phyloP scores from a whole-genome alignment of 352 stramenopile genomes.

The Globisporangium nunn region DNA sequence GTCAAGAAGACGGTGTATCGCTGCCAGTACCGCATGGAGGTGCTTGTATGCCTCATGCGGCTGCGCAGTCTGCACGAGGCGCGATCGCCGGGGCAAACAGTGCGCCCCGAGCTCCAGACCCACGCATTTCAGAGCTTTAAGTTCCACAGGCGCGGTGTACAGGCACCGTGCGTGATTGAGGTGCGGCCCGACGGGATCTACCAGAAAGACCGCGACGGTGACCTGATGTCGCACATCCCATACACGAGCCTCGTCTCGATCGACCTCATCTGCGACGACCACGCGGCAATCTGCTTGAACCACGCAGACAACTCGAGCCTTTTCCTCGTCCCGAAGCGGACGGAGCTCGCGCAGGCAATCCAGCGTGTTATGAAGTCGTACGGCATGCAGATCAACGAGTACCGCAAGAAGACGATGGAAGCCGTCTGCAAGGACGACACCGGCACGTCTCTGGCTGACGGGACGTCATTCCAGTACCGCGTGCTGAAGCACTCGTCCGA shows the following conservation, averaged over 20 bases:
- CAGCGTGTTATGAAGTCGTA: conserved; percentile 68
- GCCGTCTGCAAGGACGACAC: conserved; percentile 41
- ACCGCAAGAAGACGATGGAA: conserved; percentile 75
- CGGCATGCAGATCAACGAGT: conserved; percentile 78
- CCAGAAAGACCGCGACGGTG: conserved; percentile 64
- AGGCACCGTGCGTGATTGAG: conserved; percentile 63
- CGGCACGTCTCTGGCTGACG: conserved; percentile 17
- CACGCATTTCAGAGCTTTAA: conserved; percentile 52
- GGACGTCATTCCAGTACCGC: conserved; percentile 61
- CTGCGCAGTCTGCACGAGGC: conserved; percentile 58
- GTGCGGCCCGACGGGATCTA: conserved; percentile 68
- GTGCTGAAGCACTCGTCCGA: conserved; percentile 49
- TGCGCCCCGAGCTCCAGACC: conserved; percentile 42
- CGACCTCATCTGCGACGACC: conserved; percentile 71
- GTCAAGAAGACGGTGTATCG: conserved; percentile 81
- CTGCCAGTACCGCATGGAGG: conserved; percentile 77
- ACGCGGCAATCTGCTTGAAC: conserved; percentile 64
- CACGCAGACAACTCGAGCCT: conserved; percentile 80
- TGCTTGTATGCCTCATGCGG: conserved; percentile 74
- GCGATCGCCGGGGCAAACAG: conserved; percentile 17
- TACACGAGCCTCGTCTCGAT: conserved; percentile 82
- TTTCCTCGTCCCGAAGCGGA: conserved; percentile 57
- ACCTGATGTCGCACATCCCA: conserved; percentile 73
- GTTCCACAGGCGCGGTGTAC: conserved; percentile 45
- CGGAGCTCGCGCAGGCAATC: conserved; percentile 65